phyloP scores from a whole-genome alignment of 2,329 filamentous ascomycete genomes.

The Arthrobotrys musiformis region DNA sequence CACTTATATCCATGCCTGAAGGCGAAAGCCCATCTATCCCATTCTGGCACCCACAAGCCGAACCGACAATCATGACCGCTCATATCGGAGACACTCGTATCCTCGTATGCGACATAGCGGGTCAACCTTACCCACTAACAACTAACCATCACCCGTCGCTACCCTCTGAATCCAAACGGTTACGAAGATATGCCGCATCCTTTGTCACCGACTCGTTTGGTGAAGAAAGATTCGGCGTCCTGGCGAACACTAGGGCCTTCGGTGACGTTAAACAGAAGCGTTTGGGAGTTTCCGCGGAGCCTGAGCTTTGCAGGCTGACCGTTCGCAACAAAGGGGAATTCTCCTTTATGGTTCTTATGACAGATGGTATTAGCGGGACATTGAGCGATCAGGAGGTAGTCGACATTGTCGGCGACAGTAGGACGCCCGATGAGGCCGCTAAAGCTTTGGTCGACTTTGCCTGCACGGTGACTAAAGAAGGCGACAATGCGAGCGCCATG shows the following conservation, averaged over 20 bases:
- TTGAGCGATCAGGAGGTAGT: conserved; percentile 94
- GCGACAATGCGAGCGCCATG: conserved; percentile 76
- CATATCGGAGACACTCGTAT: conserved; percentile 95
- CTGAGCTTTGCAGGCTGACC: conserved; percentile 83
- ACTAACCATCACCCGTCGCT: conserved; percentile 92
- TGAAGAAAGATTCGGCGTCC: conserved; percentile 90
- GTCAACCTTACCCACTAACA: conserved; percentile 81
- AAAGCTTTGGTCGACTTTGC: conserved; percentile 84
- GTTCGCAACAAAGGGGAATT: conserved; percentile 81
- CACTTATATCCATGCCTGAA: conserved; percentile 89
- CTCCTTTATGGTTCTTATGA: conserved; percentile 86
- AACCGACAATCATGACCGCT: conserved; percentile 83
- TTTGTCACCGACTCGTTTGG: conserved; percentile 97
- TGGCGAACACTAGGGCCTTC: conserved; percentile 94
- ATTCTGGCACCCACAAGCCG: conserved; percentile 92
- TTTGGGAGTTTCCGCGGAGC: conserved; percentile 92
- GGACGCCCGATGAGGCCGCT: conserved; percentile 86
- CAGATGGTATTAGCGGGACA: conserved; percentile 87
- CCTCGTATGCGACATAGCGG: conserved; percentile 88
- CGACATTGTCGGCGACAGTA: conserved; percentile 92
- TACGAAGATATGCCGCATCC: conserved; percentile 84
- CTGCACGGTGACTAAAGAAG: conserved; percentile 77
- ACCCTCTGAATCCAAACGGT: conserved; percentile 81
- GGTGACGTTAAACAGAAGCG: conserved; percentile 92
- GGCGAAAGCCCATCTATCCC: conserved; percentile 71